These are phyloP conservation scores for Pinus taeda DNA, from an alignment of 75 land plant genomes.

Conservation along the genomic window DNA sequence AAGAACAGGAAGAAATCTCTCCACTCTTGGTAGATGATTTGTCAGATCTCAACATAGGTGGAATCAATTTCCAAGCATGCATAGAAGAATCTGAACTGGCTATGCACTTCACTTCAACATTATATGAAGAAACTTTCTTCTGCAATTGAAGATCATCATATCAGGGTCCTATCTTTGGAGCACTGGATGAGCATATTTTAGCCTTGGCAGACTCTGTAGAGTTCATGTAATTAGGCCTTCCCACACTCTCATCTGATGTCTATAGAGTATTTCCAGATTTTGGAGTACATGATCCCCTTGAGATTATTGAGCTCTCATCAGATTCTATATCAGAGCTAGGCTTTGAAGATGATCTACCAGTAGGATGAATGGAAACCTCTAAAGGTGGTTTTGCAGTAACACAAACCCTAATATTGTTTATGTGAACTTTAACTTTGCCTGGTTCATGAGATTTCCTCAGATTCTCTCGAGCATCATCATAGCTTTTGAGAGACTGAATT, in stretches of 20 bases:
- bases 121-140: constrained; percentile 9
- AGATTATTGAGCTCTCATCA: constrained; percentile 55
- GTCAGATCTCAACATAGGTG: constrained; percentile 5
- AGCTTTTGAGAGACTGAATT: constrained; percentile 27
- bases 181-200: constrained; percentile 32
- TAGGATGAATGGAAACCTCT: not conserved
- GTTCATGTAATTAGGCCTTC: constrained; percentile 64
- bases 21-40: constrained; percentile 10
- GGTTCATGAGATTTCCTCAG: constrained; percentile 29
- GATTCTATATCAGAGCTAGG: constrained; percentile 45
- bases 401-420: constrained; percentile 51
- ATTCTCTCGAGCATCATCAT: constrained; percentile 6
- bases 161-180: constrained; percentile 30
- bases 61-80: constrained; percentile 3
- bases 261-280: constrained; percentile 32
- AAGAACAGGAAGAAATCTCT: not conserved
- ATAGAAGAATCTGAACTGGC: constrained; percentile 10
- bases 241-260: constrained; percentile 23
- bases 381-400: constrained; percentile 54
- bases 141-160: constrained; percentile 15
- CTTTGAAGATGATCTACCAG: constrained; percentile 39
- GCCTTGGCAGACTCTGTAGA: constrained; percentile 73
- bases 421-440: constrained; percentile 39
- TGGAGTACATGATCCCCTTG: constrained; percentile 57
- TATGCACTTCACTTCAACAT: not conserved